Conservation (phyloP, 805 yeast species). For the Yueomyces sinensis region DNA sequence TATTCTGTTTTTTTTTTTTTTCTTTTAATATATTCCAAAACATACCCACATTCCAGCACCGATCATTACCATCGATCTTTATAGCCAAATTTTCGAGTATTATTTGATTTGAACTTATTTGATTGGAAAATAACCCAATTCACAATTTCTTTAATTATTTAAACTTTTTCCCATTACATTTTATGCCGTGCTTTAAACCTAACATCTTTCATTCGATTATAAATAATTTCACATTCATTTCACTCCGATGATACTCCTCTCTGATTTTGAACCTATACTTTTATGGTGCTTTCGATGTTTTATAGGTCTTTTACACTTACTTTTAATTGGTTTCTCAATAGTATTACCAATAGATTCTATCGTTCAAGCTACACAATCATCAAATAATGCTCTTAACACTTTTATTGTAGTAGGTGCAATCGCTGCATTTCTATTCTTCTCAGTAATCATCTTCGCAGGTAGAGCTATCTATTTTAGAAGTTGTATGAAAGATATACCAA, state of each 20-base stretch:
- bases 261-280: background rate
- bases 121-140: too few species aligned
- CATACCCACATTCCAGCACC: too few species aligned
- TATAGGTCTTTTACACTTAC: conserved; percentile 3
- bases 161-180: too few species aligned
- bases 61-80: too few species aligned
- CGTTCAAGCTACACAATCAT: conserved; percentile 37
- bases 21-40: too few species aligned
- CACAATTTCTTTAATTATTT: too few species aligned
- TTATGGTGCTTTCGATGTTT: background rate
- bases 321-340: conserved; percentile 45
- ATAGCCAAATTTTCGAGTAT: too few species aligned
- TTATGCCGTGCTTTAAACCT: too few species aligned
- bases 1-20: too few species aligned
- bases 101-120: too few species aligned
- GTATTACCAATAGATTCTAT: conserved; percentile 76
- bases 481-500: conserved; percentile 64
- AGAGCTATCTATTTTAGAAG: conserved; percentile 47
- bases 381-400: conserved; percentile 60
- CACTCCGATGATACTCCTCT: background rate
- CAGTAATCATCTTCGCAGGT: conserved; percentile 39
- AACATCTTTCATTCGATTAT: background rate
- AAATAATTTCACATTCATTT: background rate
- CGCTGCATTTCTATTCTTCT: conserved; percentile 41
- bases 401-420: conserved; percentile 68